Evolutionary conservation across 2,329 filamentous ascomycete genomes (phyloP), one percentile per base, ranked within the genome.

Genomic region (Exophiala viscosa): DNA sequence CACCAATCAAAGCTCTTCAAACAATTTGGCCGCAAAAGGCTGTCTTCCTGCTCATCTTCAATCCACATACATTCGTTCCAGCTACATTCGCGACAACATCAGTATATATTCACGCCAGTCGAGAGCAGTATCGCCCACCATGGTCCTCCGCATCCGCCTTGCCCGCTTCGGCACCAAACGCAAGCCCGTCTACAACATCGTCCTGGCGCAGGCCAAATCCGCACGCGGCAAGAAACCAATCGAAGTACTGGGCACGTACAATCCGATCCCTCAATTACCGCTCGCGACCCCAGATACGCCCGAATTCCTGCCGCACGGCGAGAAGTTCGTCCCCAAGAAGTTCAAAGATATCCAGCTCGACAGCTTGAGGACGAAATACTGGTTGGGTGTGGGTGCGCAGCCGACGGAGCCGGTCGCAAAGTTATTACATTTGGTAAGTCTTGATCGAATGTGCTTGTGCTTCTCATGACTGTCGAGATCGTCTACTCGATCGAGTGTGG

Each of bases 351-450:
- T 99, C 68, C 85, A 89, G 65, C 79, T 99, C 11, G 93, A 99
- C 70, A 76, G 81, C 6, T 76, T 82, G 60, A 79, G 93, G 55
- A 88, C 92, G 52, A 86, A 87, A 70, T 99, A 99, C 76, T 99
- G 93, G 93, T 79, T 99, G 33, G 93, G 93, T 68, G 92, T 97
- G 3, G 93, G 93, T 1, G 93, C 93, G 50, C 93, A 99, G 74
- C 93, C 93, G 8, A 91, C 87, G 58, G 89, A 96, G 62, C 85
- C 88, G 2, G 88, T 87, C 33, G 96, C 91, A 91, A 80, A 89
- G 67, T 71, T 97, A 64, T 75, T 99, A 63, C 82, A 81, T 50
- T 86, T 96, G 88, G 89, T 91, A 67, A 58, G 75, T 58, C 10
- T 57, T 18, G 52, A 28, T n/a, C 15, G 5, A 11, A 31, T 13